These are phyloP conservation scores for Tetrapisispora nanseiensis DNA, from an alignment of 805 yeast genomes.

Conservation along the genomic window DNA sequence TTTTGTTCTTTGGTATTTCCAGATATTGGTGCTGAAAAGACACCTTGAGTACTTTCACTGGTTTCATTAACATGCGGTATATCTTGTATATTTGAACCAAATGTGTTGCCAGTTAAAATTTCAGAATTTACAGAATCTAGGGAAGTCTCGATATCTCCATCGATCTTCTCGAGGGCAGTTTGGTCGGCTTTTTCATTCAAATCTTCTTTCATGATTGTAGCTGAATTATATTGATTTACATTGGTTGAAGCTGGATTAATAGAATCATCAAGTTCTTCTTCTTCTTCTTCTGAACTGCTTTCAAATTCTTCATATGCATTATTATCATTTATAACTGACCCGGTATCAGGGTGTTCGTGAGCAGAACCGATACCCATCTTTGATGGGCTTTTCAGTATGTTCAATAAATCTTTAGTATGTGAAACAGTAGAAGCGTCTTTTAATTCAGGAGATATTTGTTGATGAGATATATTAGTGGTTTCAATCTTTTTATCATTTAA, in stretches of 20 bases:
- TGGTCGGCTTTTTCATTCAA: constrained; percentile 4
- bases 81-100: constrained; percentile 7
- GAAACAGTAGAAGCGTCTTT: neutral
- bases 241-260: too few species aligned
- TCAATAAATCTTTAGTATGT: constrained; percentile 14
- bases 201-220: neutral
- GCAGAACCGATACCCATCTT: too few species aligned
- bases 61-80: constrained; percentile 18
- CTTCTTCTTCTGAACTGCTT: constrained; percentile 19
- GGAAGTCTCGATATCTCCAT: constrained; percentile 6
- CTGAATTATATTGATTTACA: neutral
- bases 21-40: neutral
- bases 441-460: constrained; percentile 3
- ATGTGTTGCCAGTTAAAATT: constrained; percentile 9
- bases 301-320: constrained; percentile 22
- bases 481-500: constrained; percentile 24
- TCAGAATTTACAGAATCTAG: constrained; percentile 3
- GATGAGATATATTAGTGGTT: neutral
- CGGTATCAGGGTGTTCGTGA: too few species aligned
- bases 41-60: constrained; percentile 9
- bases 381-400: constrained; percentile 6
- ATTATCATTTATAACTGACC: neutral
- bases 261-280: neutral
- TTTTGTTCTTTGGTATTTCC: neutral
- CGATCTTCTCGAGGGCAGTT: constrained; percentile 8